Evolutionary conservation across 441 rosid genomes (phyloP), one percentile per base, ranked within the genome.

Genomic region (Populus tomentosa): DNA sequence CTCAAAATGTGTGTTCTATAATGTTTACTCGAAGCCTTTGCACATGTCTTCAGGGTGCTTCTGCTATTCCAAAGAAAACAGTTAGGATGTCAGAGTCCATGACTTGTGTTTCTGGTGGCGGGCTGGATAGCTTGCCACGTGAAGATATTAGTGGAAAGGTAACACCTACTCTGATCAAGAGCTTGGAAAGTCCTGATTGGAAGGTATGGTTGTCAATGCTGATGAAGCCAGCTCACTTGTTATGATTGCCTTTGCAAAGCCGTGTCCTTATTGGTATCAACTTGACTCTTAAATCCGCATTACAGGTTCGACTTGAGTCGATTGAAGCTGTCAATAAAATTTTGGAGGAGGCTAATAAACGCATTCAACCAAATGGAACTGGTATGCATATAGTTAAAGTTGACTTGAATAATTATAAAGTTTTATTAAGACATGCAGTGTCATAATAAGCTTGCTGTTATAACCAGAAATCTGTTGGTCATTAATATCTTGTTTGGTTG

Each of bases 131-230:
- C 84, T 85, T 97, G 83, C 99, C 99, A 73, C 96, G 99, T 73
- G 99, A 97, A 89, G 99, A 97, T 77, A 92, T 97, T 81, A 95
- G 99, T 81, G 94, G 91, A 84, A 97, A 95, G 87, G 76, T 97
- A 70, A 91, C 98, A 24, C 98, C 96, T 81, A 66, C 87, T 64
- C 82, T 97, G 75, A 86, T 97, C 75, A 97, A 95, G 90, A 85
- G 95, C 82, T 87, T 97, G 86, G 99, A 97, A 87, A 95, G 98
- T 88, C 86, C 93, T 82, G 99, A 95, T 82, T 97, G 99, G 99
- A 97, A 97, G 99, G 99, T 97, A 70, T 80, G 74, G 30, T 40
- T 38, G 16, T 67, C 26, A 64, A 6, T 36, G 35, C 28, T 59
- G 11, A 14, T 13, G 75, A 66, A 67, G 16, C 61, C 14, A 61